A percentile compares a stretch with the other conserved stretches of the same genome.
Evolutionary conservation across 805 yeast species (phyloP).

Genomic region (Candida insectalens): DNA sequence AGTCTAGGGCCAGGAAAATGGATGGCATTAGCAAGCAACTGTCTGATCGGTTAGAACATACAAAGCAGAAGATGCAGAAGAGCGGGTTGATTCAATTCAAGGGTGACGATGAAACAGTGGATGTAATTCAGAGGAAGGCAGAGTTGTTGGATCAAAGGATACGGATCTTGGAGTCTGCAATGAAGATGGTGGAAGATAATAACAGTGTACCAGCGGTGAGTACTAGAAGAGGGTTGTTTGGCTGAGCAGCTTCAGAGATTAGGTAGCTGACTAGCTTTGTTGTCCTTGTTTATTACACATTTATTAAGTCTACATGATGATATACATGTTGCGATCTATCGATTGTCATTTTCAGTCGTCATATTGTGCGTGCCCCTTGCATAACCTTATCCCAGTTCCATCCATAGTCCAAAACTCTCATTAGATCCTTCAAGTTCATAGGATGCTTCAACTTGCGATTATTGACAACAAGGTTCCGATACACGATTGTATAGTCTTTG

Average conservation of each 20-base stretch:
- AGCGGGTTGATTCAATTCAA: slow-evolving; percentile 2
- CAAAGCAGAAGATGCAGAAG: slow-evolving; percentile 1
- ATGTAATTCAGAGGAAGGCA: slow-evolving; percentile 40
- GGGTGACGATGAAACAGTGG: slow-evolving; percentile 4
- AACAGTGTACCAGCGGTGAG: slow-evolving; percentile 11
- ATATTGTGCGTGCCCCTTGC: too few relatives aligned
- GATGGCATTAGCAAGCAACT: slow-evolving; percentile 10
- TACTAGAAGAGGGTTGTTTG: slow-evolving; percentile 11
- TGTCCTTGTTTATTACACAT: too few relatives aligned
- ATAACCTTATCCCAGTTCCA: slow-evolving; percentile 72
- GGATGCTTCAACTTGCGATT: slow-evolving; percentile 59
- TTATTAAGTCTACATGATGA: too few relatives aligned
- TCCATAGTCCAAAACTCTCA: slow-evolving; percentile 68
- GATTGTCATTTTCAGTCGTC: too few relatives aligned
- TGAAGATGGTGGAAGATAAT: slow-evolving; percentile 25
- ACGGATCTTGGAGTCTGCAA: slow-evolving; percentile 56
- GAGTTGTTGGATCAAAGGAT: slow-evolving; percentile 67
- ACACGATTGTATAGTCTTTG: slow-evolving; percentile 48
- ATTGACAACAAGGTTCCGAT: slow-evolving; percentile 59
- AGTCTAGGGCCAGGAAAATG: slow-evolving; percentile 9
- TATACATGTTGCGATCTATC: too few relatives aligned
- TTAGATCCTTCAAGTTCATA: slow-evolving; percentile 63
- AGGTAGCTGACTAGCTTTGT: too few relatives aligned
- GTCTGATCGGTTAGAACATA: slow-evolving; percentile 4
- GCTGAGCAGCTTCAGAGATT: too few relatives aligned